Evolutionary conservation across 352 stramenopile genomes (phyloP), one percentile per base, ranked within the genome.

Genomic region (Phytophthora constricta): DNA sequence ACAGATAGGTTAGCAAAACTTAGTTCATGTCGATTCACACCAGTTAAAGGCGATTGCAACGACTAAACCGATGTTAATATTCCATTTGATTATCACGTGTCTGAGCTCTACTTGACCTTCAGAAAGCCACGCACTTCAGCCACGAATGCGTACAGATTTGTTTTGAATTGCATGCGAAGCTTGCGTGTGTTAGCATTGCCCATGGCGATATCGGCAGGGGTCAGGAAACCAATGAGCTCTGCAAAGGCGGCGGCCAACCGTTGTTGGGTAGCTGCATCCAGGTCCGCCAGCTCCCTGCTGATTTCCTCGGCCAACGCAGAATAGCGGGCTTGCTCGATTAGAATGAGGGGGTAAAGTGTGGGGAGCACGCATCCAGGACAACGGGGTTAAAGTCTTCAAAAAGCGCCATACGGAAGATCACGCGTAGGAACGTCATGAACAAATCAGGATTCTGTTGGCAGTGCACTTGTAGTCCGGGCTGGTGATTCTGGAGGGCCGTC

Each of bases 121-220:
- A 96, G 80, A 57, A 93, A 96, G 9, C 87, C 87, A 16, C 87
- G 86, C 47, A 90, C 87, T 28, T 93, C 84, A 46, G 82, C 84
- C 20, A 93, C 86, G 54, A 96, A 96, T 16, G 80, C 74, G 53
- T 92, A 93, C 45, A 94, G 61, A 27, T 91, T 88, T n/a, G 68
- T 86, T 67, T 96, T 96, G 69, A 96, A 94, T 59, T 82, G 68
- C 34, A 76, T 76, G 13, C 86, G 82, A 68, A 89, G 80, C 66
- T 90, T 92, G 26, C 87, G 82, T 26, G 87, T 91, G 20, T 58
- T 84, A 11, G 70, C 80, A 9, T 75, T 82, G 52, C 78, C 79
- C 70, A 81, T 93, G 9, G 80, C 72, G 27, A 90, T 76, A 43
- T 94, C 82, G 2, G 69, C 79, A 27, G 82, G 76, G 7, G 75